Base-by-base conservation (phyloP, 2,329 filamentous ascomycete species). In the Cladorrhinum sp. region DNA sequence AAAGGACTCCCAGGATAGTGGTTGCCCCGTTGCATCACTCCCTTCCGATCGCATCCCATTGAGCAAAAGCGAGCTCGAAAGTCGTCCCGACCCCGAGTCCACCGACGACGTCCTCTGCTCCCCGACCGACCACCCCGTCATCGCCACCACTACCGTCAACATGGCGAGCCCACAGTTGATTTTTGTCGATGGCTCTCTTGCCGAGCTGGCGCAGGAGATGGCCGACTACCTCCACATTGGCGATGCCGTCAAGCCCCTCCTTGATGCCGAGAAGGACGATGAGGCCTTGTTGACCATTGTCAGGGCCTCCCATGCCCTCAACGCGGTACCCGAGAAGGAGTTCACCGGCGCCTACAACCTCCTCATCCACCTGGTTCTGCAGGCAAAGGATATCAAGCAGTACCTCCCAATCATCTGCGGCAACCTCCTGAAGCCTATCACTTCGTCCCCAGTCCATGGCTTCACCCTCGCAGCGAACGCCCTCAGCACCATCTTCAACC, bases 301-400 rank as follows among this genome's bases (percentile, higher is more conserved):
- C 63, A 86, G 88, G 67, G 90, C 90, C 60, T 92, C 91, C 57
- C 78, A 84, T 57, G 84, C 84, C 55, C 82, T 99, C 73, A 96
- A 93, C 77, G 84, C 85, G 65, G 91, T 92, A 59, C 91, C 93
- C 61, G 95, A 99, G 83, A 96, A 95, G 84, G 93, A 98, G 77
- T 95, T 97, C 75, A 93, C 92, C 63, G 89, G 93, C 62, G 92
- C 93, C 63, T 97, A 97, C 80, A 98, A 99, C 80, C 89, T 98
- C 69, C 88, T 99, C 75, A 88, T 98, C 73, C 91, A 97, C 81
- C 88, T 99, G 62, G 86, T 96, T 68, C 84, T 92, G 71, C 91
- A 96, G 78, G 91, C 92, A 62, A 86, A 90, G 70, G 91, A 93
- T 69, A 85, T 90, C 67, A 89, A 92, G 76, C 91, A 90, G 78